Conservation (phyloP, 495 filamentous ascomycete species). For the Stereocaulon alpinum region DNA sequence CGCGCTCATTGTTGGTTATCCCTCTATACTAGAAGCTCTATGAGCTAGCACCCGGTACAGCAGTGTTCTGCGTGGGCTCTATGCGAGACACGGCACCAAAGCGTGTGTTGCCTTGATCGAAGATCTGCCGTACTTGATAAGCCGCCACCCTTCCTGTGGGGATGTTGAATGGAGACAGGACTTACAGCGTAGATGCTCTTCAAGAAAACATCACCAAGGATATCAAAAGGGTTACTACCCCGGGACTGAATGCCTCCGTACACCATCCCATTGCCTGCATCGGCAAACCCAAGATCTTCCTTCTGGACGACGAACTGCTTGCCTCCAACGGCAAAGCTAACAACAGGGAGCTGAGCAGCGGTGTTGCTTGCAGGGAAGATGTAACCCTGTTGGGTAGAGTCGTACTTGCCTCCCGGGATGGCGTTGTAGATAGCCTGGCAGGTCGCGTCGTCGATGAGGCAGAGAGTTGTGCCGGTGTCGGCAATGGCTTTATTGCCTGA, state of each 20-base stretch:
- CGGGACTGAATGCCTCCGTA: constrained; percentile 72
- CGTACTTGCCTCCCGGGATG: constrained; percentile 59
- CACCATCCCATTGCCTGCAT: constrained; percentile 46
- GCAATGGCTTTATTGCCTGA: constrained; percentile 67
- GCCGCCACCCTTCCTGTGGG: neutral
- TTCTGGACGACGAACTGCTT: constrained; percentile 60
- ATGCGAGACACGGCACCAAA: constrained; percentile 62
- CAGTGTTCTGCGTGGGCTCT: constrained; percentile 34
- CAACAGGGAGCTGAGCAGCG: constrained; percentile 49
- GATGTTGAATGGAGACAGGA: constrained; percentile 5
- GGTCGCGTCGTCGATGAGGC: constrained; percentile 54
- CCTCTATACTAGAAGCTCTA: neutral
- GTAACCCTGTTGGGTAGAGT: constrained; percentile 55
- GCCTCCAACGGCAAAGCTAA: constrained; percentile 59
- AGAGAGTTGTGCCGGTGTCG: constrained; percentile 69
- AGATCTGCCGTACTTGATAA: constrained; percentile 41
- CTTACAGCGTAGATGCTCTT: constrained; percentile 67
- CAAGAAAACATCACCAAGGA: constrained; percentile 64
- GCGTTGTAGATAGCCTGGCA: constrained; percentile 59
- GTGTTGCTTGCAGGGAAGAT: constrained; percentile 49
- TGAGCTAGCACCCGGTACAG: constrained; percentile 12
- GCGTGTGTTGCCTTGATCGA: constrained; percentile 61
- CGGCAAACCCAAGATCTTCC: constrained; percentile 57
- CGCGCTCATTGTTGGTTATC: neutral
- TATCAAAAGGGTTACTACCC: constrained; percentile 56